These are phyloP conservation scores for Zygosaccharomyces rouxii DNA, from an alignment of 805 yeast genomes.

Conservation along the genomic window DNA sequence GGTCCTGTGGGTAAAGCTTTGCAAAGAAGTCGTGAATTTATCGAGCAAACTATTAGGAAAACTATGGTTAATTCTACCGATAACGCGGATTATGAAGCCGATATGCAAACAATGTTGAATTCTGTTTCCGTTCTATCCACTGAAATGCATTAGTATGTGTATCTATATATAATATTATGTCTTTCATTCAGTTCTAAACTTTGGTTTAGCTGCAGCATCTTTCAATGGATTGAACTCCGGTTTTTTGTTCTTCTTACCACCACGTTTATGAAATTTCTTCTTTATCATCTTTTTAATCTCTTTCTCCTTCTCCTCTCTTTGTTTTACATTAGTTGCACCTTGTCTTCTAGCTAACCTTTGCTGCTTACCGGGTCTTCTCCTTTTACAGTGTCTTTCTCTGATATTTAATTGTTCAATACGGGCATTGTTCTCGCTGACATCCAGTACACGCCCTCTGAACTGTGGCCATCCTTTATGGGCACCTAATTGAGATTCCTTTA, in stretches of 20 bases:
- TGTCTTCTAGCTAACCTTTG: slow-evolving; percentile 30
- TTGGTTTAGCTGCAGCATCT: slow-evolving; percentile 17
- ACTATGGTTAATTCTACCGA: slow-evolving; percentile 14
- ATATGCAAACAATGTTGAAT: slow-evolving; percentile 21
- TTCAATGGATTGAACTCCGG: slow-evolving; percentile 20
- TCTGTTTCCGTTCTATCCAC: slow-evolving; percentile 18
- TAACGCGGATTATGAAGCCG: slow-evolving; percentile 14
- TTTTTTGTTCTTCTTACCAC: slow-evolving; percentile 36
- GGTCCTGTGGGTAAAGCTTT: slow-evolving; percentile 36
- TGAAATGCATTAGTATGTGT: not conserved
- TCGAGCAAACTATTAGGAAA: slow-evolving; percentile 21
- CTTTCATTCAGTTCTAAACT: slow-evolving; percentile 16
- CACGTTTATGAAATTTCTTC: slow-evolving; percentile 35
- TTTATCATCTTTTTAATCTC: slow-evolving; percentile 29
- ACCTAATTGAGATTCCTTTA: slow-evolving; percentile 11
- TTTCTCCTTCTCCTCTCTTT: slow-evolving; percentile 23
- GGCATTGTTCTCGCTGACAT: slow-evolving; percentile 19
- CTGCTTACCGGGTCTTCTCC: slow-evolving; percentile 32
- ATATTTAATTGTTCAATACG: slow-evolving; percentile 12
- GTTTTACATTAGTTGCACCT: slow-evolving; percentile 22
- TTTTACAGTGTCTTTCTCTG: slow-evolving; percentile 16
- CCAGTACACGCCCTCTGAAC: slow-evolving; percentile 16
- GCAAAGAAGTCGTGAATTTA: slow-evolving; percentile 19
- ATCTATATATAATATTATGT: not conserved
- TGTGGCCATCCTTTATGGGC: slow-evolving; percentile 13